Base-by-base conservation (phyloP, 306 rosid species). In the Gastrolobium villosum region DNA sequence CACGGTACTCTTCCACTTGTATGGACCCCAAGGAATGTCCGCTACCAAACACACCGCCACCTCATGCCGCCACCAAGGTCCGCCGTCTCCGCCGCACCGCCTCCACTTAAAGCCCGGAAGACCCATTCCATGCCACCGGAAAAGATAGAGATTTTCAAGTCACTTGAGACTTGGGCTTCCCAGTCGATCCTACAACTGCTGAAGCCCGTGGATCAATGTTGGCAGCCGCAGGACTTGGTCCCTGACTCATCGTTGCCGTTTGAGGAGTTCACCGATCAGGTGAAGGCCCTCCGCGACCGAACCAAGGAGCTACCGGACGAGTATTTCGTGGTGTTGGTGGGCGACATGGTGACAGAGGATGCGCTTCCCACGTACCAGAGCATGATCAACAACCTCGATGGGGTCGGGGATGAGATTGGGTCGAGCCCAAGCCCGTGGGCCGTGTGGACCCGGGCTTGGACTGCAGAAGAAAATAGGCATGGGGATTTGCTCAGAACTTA, bases 301-400 rank as follows among this genome's bases (percentile, higher is more conserved):
- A 87, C 96, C 6, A 86, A 84, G 11, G 90, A 76, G 60, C 75
- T 93, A 3, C 89, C 98, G 0, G 96, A 91, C 2, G 96, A 91
- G 77, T 93, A 84, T 60, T 90, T 91, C 3, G 98, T 93, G 11
- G 94, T 87, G 35, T 65, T 91, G 34, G 93, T 86, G 0, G 96
- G 92, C 6, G 90, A 89, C 10, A 89, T 91, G 96, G 75, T 91
- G 32, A 91, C 97, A 2, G 97, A 91, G 77, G 98, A 93, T 2
- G 98, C 95, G 1, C 85, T 93, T 78, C 98, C 98, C 1, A 88
- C 97, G 41, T 93, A 93, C 65, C 97, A 93, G 57, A 91, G 81
- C 44, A 84, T 90, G 90, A 70, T 91, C 57, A 91, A 88, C 68
- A 88, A 87, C 15, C 70, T 91, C 14, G 98, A 94, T 28, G 97